Conservation (phyloP, 1,284 basidiomycete genomes). For the Coniferiporia weirii region DNA sequence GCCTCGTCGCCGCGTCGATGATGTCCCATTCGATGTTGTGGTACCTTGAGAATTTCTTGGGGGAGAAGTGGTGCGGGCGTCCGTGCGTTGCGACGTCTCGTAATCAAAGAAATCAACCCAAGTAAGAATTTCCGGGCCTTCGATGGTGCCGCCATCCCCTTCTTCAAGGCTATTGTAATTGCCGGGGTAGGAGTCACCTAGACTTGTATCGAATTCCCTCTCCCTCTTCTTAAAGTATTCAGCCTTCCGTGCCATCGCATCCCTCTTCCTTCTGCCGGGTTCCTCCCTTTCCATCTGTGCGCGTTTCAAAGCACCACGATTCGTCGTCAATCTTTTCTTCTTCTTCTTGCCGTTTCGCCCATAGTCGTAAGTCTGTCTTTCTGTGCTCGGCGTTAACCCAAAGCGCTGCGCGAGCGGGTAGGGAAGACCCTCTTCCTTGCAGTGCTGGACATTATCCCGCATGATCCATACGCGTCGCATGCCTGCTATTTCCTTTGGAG, state of each 20-base stretch:
- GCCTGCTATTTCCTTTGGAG: neutral
- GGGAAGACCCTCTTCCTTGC: slow-evolving; percentile 3
- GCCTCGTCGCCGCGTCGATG: neutral
- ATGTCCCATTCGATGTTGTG: too few species aligned
- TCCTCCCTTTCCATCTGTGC: neutral
- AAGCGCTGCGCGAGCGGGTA: slow-evolving; percentile 8
- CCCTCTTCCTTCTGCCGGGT: neutral
- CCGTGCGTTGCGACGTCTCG: neutral
- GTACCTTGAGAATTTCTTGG: neutral
- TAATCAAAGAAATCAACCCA: slow-evolving; percentile 2
- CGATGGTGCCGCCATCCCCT: slow-evolving; percentile 1
- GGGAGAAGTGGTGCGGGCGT: neutral
- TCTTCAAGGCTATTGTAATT: neutral
- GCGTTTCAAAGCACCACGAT: slow-evolving; percentile 5
- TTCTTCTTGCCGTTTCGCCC: slow-evolving; percentile 6
- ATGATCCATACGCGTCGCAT: slow-evolving; percentile 8
- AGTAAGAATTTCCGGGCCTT: slow-evolving; percentile 9
- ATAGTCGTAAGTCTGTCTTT: neutral
- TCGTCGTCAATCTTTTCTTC: neutral
- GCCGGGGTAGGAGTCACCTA: neutral
- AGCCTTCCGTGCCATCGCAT: neutral
- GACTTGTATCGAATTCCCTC: neutral
- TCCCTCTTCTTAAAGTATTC: neutral
- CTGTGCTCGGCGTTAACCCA: neutral
- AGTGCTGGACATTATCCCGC: slow-evolving; percentile 5